These are phyloP conservation scores for Talinum fruticosum DNA, from an alignment of 148 eudicot genomes.

Conservation along the genomic window DNA sequence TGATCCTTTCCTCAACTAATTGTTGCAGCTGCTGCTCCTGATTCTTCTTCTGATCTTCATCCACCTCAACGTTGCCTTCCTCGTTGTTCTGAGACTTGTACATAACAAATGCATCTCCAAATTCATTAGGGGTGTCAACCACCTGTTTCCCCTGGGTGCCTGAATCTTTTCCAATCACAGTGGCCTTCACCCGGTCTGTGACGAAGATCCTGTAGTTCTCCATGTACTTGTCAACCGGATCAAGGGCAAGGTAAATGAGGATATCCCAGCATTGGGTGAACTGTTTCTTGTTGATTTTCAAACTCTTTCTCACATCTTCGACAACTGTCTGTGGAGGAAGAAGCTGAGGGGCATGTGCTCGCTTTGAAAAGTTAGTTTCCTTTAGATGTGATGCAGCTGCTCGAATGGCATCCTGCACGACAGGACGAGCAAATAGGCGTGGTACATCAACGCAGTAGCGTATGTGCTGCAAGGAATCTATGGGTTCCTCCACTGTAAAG, in stretches of 20 bases:
- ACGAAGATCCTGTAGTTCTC: conserved; percentile 59
- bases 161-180: conserved; percentile 64
- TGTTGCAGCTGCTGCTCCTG: conserved; percentile 63
- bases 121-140: conserved; percentile 60
- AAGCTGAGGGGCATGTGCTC: conserved; percentile 44
- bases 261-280: conserved; percentile 91
- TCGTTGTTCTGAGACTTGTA: conserved; percentile 54
- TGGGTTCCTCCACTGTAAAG: conserved; percentile 85
- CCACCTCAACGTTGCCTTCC: conserved; percentile 35
- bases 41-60: conserved; percentile 45
- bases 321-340: conserved; percentile 50
- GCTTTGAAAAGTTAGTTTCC: conserved; percentile 72
- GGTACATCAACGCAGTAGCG: conserved; percentile 66
- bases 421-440: conserved; percentile 51
- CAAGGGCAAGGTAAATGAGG: conserved; percentile 69
- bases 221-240: conserved; percentile 62
- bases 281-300: conserved; percentile 86
- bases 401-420: conserved; percentile 49
- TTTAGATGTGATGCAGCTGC: conserved; percentile 45
- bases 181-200: conserved; percentile 55
- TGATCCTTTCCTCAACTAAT: conserved; percentile 66
- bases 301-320: conserved; percentile 60
- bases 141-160: conserved; percentile 61
- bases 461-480: conserved; percentile 74
- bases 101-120: conserved; percentile 73